Base-by-base conservation (phyloP, 805 yeast genomes). In the Torulaspora delbrueckii region DNA sequence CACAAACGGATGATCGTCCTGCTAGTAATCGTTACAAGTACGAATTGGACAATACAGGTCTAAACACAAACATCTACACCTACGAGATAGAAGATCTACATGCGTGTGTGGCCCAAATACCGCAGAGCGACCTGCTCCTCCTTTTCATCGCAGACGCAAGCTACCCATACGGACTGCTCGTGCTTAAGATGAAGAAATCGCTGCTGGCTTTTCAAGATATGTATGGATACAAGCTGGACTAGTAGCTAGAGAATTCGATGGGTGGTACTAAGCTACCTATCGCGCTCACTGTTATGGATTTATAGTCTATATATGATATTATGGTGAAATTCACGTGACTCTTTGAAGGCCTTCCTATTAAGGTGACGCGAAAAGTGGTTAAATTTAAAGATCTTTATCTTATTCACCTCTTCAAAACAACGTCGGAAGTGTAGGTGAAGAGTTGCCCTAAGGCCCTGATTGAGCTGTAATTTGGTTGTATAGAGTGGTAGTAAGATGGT, bases 81-180 rank as follows among this genome's bases (percentile, higher is more conserved):
- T 63, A 62, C 40, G 66, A 62, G 48, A 53, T 64, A 18, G 68
- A 63, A 48, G 60, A 62, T 27, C 42, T 60, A 23, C 68, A 62
- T 48, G 58, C 62, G 8, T 57, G 59, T 27, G 55, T 63, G 3
- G 54, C 64, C 2, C 60, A 55, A 24, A 47, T 64, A 12, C 66
- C 66, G 5, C 51, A 57, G 5, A 57, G 63, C 38, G 64, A 62
- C 26, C 43, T 64, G 12, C 43, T 64, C 8, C 39, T 64, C 16
- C 45, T 64, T 8, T 54, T 62, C 36, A 53, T 58, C 14, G 60
- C 64, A 2, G 54, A 50, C n/a, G 40, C 41, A 5, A 30, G 42
- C 6, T 62, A 55, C 33, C 67, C 68, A 3, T 60, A 59, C 45
- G 68, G 68, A 7, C 43, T 64, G n/a, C 44, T 60, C n/a, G 59